Conservation (phyloP, 345 rosid species). For the Eucalyptus pauciflora region DNA sequence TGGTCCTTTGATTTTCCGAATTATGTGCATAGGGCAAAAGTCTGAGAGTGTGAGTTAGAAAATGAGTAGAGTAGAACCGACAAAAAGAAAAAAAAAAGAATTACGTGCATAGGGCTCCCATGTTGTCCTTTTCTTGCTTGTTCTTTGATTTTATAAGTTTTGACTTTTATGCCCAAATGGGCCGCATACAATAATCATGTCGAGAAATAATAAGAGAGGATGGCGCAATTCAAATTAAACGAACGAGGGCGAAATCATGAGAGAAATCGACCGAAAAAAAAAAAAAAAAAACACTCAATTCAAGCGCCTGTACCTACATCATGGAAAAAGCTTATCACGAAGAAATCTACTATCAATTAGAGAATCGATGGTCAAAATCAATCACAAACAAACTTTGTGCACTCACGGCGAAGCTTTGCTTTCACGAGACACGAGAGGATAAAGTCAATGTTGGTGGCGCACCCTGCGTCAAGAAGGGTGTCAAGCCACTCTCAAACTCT, state of each 20-base stretch:
- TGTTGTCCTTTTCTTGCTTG: background rate
- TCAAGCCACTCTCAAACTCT: background rate
- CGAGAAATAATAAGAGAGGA: background rate
- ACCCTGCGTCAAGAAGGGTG: background rate
- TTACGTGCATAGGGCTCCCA: background rate
- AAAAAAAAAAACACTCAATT: background rate
- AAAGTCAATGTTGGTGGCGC: background rate
- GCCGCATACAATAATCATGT: background rate
- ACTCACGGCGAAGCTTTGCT: background rate
- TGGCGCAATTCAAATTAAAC: background rate
- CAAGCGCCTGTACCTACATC: accelerated
- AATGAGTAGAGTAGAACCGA: too few species aligned
- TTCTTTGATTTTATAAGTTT: background rate
- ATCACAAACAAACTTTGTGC: background rate
- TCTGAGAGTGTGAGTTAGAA: too few species aligned
- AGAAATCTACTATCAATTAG: background rate
- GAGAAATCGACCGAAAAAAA: background rate
- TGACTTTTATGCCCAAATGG: background rate
- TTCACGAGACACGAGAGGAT: accelerated
- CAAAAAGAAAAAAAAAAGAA: too few species aligned
- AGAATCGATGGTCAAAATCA: background rate
- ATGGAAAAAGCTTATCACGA: background rate
- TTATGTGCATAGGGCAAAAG: background rate
- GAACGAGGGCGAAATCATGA: background rate
- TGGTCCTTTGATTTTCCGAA: background rate